Evolutionary conservation across 2,329 filamentous ascomycete genomes (phyloP), one percentile per base, ranked within the genome.

Genomic region (Beauveria varroae): DNA sequence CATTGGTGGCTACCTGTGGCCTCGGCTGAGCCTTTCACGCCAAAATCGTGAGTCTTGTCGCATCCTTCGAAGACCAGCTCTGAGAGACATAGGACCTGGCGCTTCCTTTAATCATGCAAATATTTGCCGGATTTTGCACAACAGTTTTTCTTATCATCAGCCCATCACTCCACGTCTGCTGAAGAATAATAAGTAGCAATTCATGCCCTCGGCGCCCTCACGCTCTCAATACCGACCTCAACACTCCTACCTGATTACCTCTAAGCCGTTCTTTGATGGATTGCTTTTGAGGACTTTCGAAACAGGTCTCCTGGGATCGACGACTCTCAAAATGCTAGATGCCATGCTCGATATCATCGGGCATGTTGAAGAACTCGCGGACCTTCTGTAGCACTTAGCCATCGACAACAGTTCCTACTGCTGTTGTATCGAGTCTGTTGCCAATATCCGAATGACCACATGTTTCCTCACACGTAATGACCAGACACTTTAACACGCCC

Each of bases 221-320:
- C 4, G 65, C 67, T 43, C 37, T 68, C 3, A 67, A 69, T 30
- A 61, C 65, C 0, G 43, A 61, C 28, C 28, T 8, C 53, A 52
- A 16, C 63, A 67, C 1, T 68, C 66, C 12, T 28, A 26, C 24
- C 24, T 26, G 24, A 26, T 26, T 26, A 26, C n/a, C n/a, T n/a
- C n/a, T n/a, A n/a, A n/a, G n/a, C n/a, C n/a, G n/a, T n/a, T 5
- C 24, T 28, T 28, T 28, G 28, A 28, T 28, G 28, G 8, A 28
- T 28, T 28, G 28, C 28, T 28, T 28, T 28, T 28, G 28, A 28
- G 8, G 28, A 28, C 28, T 28, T 2, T 9, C 7, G 28, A 28
- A 28, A 26, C 8, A 28, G 8, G 8, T 28, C 28, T 1, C 7
- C 28, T 28, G 8, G 8, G 28, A 28, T 28, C 28, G 28, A 28